These are phyloP conservation scores for Solanum dulcamara DNA, from an alignment of 257 asterid species.

Conservation along the genomic window DNA sequence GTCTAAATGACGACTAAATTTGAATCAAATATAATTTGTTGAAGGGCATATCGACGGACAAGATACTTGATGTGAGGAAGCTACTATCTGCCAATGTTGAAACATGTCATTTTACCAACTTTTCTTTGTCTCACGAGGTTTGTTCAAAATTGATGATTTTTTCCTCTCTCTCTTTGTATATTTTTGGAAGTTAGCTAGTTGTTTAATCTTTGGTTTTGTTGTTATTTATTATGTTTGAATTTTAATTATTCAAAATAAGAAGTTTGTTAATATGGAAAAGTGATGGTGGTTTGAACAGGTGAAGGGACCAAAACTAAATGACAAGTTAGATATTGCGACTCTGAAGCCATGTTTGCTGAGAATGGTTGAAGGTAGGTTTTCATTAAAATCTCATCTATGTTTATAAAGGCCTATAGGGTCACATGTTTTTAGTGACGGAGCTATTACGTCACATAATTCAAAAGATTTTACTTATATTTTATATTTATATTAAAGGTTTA, in stretches of 20 bases:
- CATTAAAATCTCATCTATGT: not conserved
- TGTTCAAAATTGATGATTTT: not conserved
- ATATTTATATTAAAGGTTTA: not conserved
- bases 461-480: not conserved
- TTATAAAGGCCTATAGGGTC: not conserved
- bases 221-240: not conserved
- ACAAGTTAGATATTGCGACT: slow-evolving; percentile 61
- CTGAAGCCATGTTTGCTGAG: slow-evolving; percentile 83
- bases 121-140: slow-evolving; percentile 39
- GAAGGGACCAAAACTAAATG: slow-evolving; percentile 62
- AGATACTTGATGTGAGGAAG: slow-evolving; percentile 83
- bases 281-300: slow-evolving; percentile 33
- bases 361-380: slow-evolving; percentile 90
- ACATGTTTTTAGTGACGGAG: not conserved
- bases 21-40: not conserved
- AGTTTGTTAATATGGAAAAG: not conserved
- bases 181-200: not conserved
- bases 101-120: slow-evolving; percentile 72
- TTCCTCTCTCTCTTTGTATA: not conserved
- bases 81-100: slow-evolving; percentile 68
- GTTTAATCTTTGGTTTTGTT: not conserved
- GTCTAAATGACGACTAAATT: not conserved
- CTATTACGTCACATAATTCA: not conserved
- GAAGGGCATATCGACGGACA: slow-evolving; percentile 96
- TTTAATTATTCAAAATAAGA: not conserved